Conservation (phyloP, 2,329 filamentous ascomycete genomes). For the Aspergillus sp. region DNA sequence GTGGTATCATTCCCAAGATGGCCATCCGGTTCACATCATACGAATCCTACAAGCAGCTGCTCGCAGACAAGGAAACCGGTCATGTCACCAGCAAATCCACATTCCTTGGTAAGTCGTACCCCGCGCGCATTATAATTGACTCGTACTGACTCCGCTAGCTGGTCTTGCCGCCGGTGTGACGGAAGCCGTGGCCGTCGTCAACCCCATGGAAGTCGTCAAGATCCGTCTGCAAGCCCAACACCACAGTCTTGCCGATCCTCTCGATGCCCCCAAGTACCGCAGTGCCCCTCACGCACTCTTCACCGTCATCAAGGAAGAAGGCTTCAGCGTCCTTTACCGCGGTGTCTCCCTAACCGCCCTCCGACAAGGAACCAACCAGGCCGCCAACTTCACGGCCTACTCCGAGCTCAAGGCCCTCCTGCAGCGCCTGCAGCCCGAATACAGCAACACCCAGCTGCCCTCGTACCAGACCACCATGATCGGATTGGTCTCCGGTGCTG, state of each 20-base stretch:
- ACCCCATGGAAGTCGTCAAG: conserved; percentile 99
- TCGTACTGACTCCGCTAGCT: conserved; percentile 43
- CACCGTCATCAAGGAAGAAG: conserved; percentile 89
- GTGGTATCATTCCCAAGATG: conserved; percentile 98
- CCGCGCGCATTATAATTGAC: neutral
- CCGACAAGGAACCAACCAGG: conserved; percentile 93
- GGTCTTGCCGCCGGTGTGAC: conserved; percentile 90
- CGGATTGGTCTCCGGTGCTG: conserved; percentile 83
- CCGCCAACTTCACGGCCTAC: conserved; percentile 98
- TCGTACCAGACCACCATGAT: conserved; percentile 87
- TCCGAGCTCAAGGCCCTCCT: conserved; percentile 81
- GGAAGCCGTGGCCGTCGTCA: conserved; percentile 92
- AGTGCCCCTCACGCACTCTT: conserved; percentile 79
- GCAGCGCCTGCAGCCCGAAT: conserved; percentile 65
- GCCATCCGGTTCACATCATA: conserved; percentile 98
- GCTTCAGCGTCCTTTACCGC: conserved; percentile 77
- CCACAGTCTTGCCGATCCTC: conserved; percentile 93
- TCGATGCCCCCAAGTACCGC: conserved; percentile 94
- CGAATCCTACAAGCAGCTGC: conserved; percentile 82
- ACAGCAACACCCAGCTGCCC: conserved; percentile 60
- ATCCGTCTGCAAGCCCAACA: conserved; percentile 97
- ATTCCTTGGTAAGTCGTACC: conserved; percentile 52
- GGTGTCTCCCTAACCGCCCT: conserved; percentile 90
- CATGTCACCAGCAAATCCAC: conserved; percentile 64
- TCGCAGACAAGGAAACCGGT: conserved; percentile 64